Conservation (phyloP, 768 basidiomycete genomes). For the Lactarius akahatsu region DNA sequence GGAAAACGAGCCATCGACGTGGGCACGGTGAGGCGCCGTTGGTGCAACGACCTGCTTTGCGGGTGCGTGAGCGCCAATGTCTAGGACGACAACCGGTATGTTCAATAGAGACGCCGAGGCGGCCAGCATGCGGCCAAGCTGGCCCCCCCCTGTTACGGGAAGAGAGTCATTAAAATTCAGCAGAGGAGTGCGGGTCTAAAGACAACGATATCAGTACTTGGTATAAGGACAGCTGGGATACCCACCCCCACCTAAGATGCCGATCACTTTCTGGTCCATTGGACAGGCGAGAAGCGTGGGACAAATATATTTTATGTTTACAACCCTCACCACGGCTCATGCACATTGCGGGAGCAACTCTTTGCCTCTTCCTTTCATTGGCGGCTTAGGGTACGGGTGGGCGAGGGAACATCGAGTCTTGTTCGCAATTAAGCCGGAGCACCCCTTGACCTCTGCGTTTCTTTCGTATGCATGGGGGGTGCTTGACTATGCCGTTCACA, state of each 20-base stretch:
- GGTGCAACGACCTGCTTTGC: constrained; percentile 85
- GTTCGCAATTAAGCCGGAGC: constrained; percentile 86
- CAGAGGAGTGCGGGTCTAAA: constrained; percentile 6
- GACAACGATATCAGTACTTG: constrained; percentile 2
- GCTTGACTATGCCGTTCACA: constrained; percentile 78
- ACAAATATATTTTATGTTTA: background rate
- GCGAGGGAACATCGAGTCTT: constrained; percentile 42
- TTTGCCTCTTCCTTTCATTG: constrained; percentile 38
- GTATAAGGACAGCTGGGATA: constrained; percentile 14
- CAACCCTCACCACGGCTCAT: constrained; percentile 43
- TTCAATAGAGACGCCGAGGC: constrained; percentile 86
- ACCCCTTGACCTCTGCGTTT: constrained; percentile 44
- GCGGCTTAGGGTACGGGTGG: constrained; percentile 54
- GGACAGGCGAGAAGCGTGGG: background rate
- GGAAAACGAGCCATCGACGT: constrained; percentile 88
- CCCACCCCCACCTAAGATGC: constrained; percentile 42
- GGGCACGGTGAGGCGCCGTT: constrained; percentile 46
- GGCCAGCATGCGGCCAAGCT: constrained; percentile 96
- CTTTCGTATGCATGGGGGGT: constrained; percentile 48
- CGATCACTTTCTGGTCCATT: constrained; percentile 36
- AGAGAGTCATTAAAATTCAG: background rate
- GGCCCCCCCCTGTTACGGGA: constrained; percentile 76
- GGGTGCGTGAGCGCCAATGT: constrained; percentile 73
- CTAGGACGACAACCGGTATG: constrained; percentile 80
- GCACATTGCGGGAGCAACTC: constrained; percentile 52